phyloP scores from a whole-genome alignment of 768 basidiomycete species.

The Leucocoprinus sp. region DNA sequence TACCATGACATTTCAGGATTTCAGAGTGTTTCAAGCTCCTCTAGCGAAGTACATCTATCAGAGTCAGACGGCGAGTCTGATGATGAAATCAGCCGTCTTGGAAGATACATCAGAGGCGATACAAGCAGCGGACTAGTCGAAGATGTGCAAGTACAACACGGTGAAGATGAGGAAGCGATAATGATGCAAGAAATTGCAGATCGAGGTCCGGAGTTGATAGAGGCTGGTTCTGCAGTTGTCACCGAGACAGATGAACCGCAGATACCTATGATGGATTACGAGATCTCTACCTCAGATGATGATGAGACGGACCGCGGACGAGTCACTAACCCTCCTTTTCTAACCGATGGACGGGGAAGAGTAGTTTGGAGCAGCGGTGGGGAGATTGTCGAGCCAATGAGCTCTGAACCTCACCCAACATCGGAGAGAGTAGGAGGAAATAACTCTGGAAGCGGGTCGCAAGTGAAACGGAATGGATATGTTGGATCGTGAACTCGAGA shows the following conservation, averaged over 20 bases:
- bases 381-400: slow-evolving; percentile 9
- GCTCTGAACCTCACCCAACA: slow-evolving; percentile 2
- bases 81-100: slow-evolving; percentile 13
- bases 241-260: slow-evolving; percentile 1
- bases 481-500: background rate
- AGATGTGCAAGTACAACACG: slow-evolving; percentile 8
- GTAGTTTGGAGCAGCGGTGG: slow-evolving; percentile 37
- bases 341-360: slow-evolving; percentile 58
- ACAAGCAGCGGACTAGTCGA: slow-evolving; percentile 13
- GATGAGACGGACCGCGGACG: slow-evolving; percentile 6
- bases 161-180: slow-evolving; percentile 2
- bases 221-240: slow-evolving; percentile 1
- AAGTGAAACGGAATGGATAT: background rate
- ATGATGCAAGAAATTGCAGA: slow-evolving; percentile 1
- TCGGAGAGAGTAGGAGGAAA: slow-evolving; percentile 5
- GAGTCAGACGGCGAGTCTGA: slow-evolving; percentile 19
- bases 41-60: slow-evolving; percentile 23
- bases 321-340: slow-evolving; percentile 38
- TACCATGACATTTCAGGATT: slow-evolving; percentile 29
- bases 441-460: background rate
- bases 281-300: background rate
- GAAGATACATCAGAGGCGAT: background rate
- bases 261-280: background rate
- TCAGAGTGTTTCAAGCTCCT: slow-evolving; percentile 25
- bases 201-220: slow-evolving; percentile 1